Conservation (phyloP, 495 filamentous ascomycete genomes). For the Bryoglossum gracile region DNA sequence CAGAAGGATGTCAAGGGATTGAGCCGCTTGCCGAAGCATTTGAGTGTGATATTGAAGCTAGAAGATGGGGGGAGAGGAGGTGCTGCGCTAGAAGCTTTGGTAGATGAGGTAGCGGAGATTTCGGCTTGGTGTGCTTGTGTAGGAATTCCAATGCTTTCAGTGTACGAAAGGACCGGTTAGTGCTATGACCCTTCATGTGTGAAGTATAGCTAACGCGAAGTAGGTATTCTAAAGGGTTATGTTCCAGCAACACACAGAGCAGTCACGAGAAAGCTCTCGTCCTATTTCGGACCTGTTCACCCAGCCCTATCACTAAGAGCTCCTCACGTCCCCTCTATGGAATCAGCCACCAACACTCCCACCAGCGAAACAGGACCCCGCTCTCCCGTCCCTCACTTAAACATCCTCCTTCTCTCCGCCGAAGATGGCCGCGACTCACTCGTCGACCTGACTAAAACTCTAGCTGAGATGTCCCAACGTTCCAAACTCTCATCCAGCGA, state of each 20-base stretch:
- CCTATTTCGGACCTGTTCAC: conserved; percentile 71
- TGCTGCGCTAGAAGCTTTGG: conserved; percentile 65
- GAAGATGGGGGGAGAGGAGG: conserved; percentile 59
- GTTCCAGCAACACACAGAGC: conserved; percentile 68
- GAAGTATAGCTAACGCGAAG: conserved; percentile 13
- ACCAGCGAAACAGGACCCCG: conserved; percentile 13
- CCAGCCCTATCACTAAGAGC: conserved; percentile 66
- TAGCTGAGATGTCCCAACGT: conserved; percentile 89
- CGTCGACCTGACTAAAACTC: conserved; percentile 90
- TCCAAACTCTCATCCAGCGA: conserved; percentile 71
- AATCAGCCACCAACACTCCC: conserved; percentile 29
- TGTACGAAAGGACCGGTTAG: conserved; percentile 85
- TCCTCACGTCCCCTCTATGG: conserved; percentile 60
- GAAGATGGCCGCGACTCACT: conserved; percentile 88
- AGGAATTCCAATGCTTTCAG: conserved; percentile 74
- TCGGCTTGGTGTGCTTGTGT: conserved; percentile 85
- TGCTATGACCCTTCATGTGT: too few relatives aligned
- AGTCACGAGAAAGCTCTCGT: conserved; percentile 63
- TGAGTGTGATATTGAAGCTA: conserved; percentile 78
- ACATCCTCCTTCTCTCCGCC: conserved; percentile 78
- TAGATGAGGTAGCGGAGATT: conserved; percentile 86
- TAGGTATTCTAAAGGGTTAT: conserved; percentile 81
- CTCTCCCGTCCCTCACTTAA: conserved; percentile 43
- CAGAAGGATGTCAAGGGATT: conserved; percentile 74
- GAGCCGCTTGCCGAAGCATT: conserved; percentile 65